Percentiles rank a stretch among this genome's conserved stretches.
Conservation (phyloP, 1,284 basidiomycete genomes). For the Vanrija sp. region DNA sequence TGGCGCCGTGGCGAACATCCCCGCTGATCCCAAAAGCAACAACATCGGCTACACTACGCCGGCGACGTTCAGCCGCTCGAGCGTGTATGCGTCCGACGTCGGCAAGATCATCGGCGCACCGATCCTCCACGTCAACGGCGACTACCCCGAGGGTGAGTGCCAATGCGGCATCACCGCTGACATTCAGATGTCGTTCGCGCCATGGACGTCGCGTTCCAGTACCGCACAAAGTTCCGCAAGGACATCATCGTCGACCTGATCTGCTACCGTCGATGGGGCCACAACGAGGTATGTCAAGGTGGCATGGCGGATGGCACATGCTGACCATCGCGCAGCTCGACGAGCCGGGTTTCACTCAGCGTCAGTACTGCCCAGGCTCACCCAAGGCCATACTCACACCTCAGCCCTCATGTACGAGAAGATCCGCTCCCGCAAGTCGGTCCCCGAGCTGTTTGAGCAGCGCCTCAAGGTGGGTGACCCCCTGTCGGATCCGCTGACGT, state of each 20-base stretch:
- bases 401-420: constrained; percentile 74
- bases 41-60: constrained; percentile 89
- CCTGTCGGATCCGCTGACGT: not conserved
- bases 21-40: constrained; percentile 6
- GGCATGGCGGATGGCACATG: not conserved
- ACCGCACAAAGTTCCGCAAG: constrained; percentile 77
- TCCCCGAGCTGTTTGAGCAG: constrained; percentile 76
- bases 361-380: constrained; percentile 14
- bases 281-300: constrained; percentile 60
- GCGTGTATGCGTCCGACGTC: constrained; percentile 80
- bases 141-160: constrained; percentile 71
- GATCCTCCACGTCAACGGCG: constrained; percentile 86
- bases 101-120: constrained; percentile 87
- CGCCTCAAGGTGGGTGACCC: constrained; percentile 60
- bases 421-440: constrained; percentile 68
- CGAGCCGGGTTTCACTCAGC: constrained; percentile 83
- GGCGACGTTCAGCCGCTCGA: constrained; percentile 72
- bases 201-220: constrained; percentile 73
- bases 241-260: constrained; percentile 83
- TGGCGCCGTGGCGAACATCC: not conserved
- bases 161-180: constrained; percentile 20
- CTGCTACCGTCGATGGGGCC: constrained; percentile 76
- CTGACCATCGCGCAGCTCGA: constrained; percentile 55
- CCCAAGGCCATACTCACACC: too few relatives aligned
- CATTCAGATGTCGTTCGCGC: constrained; percentile 67